Conservation (phyloP, 768 basidiomycete genomes). For the Suillus cothurnatus region DNA sequence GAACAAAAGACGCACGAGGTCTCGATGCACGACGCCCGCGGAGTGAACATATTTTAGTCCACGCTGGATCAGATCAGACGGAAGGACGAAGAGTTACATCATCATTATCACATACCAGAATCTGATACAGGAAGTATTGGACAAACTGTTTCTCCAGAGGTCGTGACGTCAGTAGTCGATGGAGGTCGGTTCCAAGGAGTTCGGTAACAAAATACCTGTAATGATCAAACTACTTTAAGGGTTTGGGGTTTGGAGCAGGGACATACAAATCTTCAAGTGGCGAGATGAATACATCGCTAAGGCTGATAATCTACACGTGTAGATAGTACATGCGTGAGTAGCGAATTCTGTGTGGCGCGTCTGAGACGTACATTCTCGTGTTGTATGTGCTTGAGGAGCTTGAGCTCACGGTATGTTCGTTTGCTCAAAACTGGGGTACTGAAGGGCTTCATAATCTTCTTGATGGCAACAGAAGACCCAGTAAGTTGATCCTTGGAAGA, state of each 20-base stretch:
- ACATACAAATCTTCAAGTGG: conserved; percentile 96
- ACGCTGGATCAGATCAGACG: conserved; percentile 52
- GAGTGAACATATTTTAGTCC: conserved; percentile 99
- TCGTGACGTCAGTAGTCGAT: conserved; percentile 93
- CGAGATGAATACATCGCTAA: conserved; percentile 99
- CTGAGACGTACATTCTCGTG: conserved; percentile 84
- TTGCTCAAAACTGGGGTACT: conserved; percentile 98
- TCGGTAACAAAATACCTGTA: conserved; percentile 98
- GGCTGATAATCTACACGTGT: conserved; percentile 83
- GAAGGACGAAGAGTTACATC: conserved; percentile 4
- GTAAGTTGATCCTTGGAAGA: conserved; percentile 96
- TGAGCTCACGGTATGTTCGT: conserved; percentile 96
- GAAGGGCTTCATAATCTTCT: conserved; percentile 99
- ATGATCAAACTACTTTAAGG: conserved; percentile 5
- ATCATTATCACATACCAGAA: conserved; percentile 62
- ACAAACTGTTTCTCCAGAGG: conserved; percentile 99
- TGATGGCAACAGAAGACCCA: conserved; percentile 93
- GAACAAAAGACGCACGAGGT: conserved; percentile 61
- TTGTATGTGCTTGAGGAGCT: conserved; percentile 96
- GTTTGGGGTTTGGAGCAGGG: conserved; percentile 6
- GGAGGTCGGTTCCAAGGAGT: conserved; percentile 95
- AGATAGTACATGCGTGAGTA: not conserved
- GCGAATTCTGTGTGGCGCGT: not conserved
- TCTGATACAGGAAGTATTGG: conserved; percentile 99
- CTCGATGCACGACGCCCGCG: conserved; percentile 97